phyloP scores from a whole-genome alignment of 495 filamentous ascomycete genomes.

The Penicillium pancosmium region DNA sequence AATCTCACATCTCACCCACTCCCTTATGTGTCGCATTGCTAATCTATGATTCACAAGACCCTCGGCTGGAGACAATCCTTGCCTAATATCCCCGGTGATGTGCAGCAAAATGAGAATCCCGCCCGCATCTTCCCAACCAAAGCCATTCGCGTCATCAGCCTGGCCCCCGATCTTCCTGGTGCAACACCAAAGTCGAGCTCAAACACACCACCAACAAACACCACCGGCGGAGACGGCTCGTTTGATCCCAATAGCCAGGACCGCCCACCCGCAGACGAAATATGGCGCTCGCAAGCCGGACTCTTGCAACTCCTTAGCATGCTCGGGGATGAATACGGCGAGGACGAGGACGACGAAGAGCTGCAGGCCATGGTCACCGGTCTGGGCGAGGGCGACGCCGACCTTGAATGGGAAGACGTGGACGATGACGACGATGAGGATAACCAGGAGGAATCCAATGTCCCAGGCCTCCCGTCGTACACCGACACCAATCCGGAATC shows the following conservation, averaged over 20 bases:
- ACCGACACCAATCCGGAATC: no score
- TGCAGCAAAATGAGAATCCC: slow-evolving; percentile 21
- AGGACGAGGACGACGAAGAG: slow-evolving; percentile 22
- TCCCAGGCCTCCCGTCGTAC: no score
- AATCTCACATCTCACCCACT: background rate
- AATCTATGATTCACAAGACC: slow-evolving; percentile 27
- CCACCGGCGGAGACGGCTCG: slow-evolving; percentile 1
- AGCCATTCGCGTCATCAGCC: slow-evolving; percentile 38
- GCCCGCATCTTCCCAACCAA: slow-evolving; percentile 43
- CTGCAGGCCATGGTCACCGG: slow-evolving; percentile 8
- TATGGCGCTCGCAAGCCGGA: slow-evolving; percentile 27
- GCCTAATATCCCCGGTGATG: slow-evolving; percentile 21
- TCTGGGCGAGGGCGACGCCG: slow-evolving; percentile 7
- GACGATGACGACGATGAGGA: slow-evolving; percentile 15
- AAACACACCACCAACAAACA: slow-evolving; percentile 5
- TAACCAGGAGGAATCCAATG: background rate
- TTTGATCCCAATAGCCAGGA: slow-evolving; percentile 5
- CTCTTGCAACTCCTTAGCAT: slow-evolving; percentile 36
- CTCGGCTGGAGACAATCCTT: slow-evolving; percentile 37
- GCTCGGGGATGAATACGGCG: slow-evolving; percentile 30
- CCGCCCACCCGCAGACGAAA: slow-evolving; percentile 15
- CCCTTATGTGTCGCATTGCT: slow-evolving; percentile 5
- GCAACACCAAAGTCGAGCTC: background rate
- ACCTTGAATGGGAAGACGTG: slow-evolving; percentile 24
- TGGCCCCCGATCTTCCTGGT: slow-evolving; percentile 30